Conservation (phyloP, 768 basidiomycete genomes). For the Boletus rubroflammeus region DNA sequence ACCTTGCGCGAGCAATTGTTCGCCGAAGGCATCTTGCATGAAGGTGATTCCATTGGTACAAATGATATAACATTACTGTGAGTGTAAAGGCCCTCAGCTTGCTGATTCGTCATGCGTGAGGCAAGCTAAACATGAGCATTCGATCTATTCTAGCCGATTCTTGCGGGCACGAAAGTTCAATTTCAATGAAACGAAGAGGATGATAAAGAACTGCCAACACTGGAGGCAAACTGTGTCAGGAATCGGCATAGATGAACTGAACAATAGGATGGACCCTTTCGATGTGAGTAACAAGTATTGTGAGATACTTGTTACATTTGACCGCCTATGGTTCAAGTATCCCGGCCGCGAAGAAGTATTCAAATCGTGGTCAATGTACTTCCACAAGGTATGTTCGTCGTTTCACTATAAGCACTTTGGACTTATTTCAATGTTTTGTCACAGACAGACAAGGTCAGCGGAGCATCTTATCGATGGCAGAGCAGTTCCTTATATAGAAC, state of each 20-base stretch:
- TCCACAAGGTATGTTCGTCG: constrained; percentile 56
- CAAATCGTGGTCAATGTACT: constrained; percentile 75
- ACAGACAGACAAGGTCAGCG: constrained; percentile 65
- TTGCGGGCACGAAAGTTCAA: constrained; percentile 69
- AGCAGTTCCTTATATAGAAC: not conserved
- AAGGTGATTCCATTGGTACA: constrained; percentile 61
- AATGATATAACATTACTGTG: constrained; percentile 58
- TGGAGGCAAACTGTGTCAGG: constrained; percentile 67
- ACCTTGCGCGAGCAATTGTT: constrained; percentile 52
- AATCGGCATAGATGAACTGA: constrained; percentile 63
- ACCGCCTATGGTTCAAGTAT: constrained; percentile 42
- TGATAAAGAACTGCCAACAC: constrained; percentile 63
- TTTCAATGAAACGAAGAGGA: constrained; percentile 53
- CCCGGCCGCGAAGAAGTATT: constrained; percentile 67
- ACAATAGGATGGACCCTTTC: constrained; percentile 60
- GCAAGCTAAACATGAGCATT: constrained; percentile 4
- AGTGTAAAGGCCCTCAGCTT: constrained; percentile 19
- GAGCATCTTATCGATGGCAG: not conserved
- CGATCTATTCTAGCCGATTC: constrained; percentile 51
- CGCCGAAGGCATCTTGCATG: constrained; percentile 50
- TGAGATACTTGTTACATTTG: not conserved
- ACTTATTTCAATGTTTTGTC: not conserved
- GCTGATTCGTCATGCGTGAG: not conserved
- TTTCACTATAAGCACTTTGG: not conserved
- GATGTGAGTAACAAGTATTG: constrained; percentile 45